Base-by-base conservation (phyloP, 805 yeast genomes). In the Pichia sporocuriosa region DNA sequence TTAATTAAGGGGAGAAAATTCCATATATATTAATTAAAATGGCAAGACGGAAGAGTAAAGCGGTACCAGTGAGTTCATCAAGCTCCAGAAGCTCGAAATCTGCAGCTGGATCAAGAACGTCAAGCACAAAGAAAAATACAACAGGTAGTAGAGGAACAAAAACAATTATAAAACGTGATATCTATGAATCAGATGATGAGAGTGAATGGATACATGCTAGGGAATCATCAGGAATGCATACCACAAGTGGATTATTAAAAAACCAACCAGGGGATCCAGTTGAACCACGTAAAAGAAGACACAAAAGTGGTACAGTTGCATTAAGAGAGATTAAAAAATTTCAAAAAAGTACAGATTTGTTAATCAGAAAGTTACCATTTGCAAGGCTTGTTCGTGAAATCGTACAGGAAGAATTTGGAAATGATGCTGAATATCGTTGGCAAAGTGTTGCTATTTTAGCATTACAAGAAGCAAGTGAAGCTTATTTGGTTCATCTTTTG, bases 381-480 rank as follows among this genome's bases (percentile, higher is more conserved):
- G 85, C 90, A 1, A 66, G 90, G 46, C 63, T 84, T 20, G 86
- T 84, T 8, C 73, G 81, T 46, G 93, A 84, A 51, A 79, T 84
- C 3, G 82, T 87, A 0, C 78, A 78, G 39, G 73, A 71, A 44
- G 76, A 69, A 46, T 65, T 71, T 27, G 79, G 81, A 0, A 50
- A 56, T 19, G 75, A 73, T 35, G 72, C 75, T 39, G 79, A 77
- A 3, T 67, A 80, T 36, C 71, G 84, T 54, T 84, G 94, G 94
- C 90, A 84, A 52, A 74, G 83, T 20, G 75, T 81, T 56, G 93
- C 90, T 1, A 69, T 84, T 12, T 54, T 83, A 58, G 90, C 90
- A 4, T 62, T 84, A 26, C 94, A 84, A 55, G 94, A 84, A 55
- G 90, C 90, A 1, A 72, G 84, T 37, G 94, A 84, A 56, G 89